Base-by-base conservation (phyloP, 2,329 filamentous ascomycete genomes). In the Alternaria sp. region DNA sequence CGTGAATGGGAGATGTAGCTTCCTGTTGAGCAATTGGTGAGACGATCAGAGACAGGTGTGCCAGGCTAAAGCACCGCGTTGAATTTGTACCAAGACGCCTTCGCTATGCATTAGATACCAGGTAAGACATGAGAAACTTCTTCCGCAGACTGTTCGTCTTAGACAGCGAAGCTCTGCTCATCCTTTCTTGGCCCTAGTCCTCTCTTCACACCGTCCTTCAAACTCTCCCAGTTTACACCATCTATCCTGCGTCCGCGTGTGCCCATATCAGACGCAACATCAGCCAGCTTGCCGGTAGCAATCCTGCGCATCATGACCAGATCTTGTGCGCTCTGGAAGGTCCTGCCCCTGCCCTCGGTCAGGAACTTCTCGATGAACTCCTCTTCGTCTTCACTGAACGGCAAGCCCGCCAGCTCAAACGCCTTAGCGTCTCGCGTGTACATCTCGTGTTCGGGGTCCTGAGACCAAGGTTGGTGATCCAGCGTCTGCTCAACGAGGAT, bases 281-380 rank as follows among this genome's bases (percentile, higher is more conserved):
- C 85, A 2, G 77, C 75, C 58, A 89, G 83, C 60, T 84, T 87
- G 12, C 91, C 90, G 11, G 85, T 89, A 1, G 90, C 89, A 65
- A 96, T 88, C 65, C 86, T 88, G 69, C 91, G 87, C 85, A 93
- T 90, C 69, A 93, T 84, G 2, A 93, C 83, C 0, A 91, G 92
- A 71, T 95, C 92, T 74, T 88, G 90, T 4, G 91, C 89, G 23
- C 87, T 87, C 66, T 86, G 88, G 8, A 91, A 80, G 45, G 83
- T 85, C 72, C 88, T 88, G 3, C 91, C 91, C 47, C 88, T 87
- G 11, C 91, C 90, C 5, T 83, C 82, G 0, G 87, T 83, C 40
- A 96, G 81, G 61, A 86, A 90, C 25, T 90, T 87, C 68, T 90
- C 88, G 65, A 96, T 88, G 90, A 91, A 95, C 5, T 75, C 76